Evolutionary conservation across 1,284 basidiomycete genomes (phyloP).

Genomic region (Heterobasidion annosum): DNA sequence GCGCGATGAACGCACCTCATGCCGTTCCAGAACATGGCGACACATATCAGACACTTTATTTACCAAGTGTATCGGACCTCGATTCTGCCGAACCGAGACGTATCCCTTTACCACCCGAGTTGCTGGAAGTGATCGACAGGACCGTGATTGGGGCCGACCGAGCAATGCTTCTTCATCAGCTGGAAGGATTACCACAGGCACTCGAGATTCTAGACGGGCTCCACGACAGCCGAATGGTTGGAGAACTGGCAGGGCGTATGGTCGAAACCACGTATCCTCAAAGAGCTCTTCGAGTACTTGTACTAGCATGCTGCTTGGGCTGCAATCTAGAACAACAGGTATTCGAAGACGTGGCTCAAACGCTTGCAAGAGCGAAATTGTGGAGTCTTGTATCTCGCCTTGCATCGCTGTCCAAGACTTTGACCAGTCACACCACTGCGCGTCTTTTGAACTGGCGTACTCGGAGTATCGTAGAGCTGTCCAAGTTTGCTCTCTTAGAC

Average conservation of each 20-base stretch:
- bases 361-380: constrained; percentile 30
- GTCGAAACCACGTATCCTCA: constrained; percentile 29
- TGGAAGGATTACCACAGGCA: constrained; percentile 18
- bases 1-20: not conserved
- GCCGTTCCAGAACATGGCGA: not conserved
- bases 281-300: constrained; percentile 34
- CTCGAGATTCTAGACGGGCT: constrained; percentile 12
- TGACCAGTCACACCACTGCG: constrained; percentile 36
- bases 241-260: constrained; percentile 34
- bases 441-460: constrained; percentile 63
- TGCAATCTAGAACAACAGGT: constrained; percentile 38
- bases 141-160: not conserved
- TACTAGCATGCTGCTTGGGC: constrained; percentile 38
- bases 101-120: constrained; percentile 1
- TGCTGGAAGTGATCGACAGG: constrained; percentile 7
- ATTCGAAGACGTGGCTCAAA: constrained; percentile 48
- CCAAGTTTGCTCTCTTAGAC: constrained; percentile 36
- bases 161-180: constrained; percentile 16
- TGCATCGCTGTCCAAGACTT: constrained; percentile 34
- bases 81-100: not conserved
- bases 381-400: constrained; percentile 44
- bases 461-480: constrained; percentile 45
- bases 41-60: not conserved
- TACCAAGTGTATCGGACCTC: not conserved
- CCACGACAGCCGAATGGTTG: constrained; percentile 27